Base-by-base conservation (phyloP, 2,329 filamentous ascomycete genomes). In the Cryoendolithus antarcticus region DNA sequence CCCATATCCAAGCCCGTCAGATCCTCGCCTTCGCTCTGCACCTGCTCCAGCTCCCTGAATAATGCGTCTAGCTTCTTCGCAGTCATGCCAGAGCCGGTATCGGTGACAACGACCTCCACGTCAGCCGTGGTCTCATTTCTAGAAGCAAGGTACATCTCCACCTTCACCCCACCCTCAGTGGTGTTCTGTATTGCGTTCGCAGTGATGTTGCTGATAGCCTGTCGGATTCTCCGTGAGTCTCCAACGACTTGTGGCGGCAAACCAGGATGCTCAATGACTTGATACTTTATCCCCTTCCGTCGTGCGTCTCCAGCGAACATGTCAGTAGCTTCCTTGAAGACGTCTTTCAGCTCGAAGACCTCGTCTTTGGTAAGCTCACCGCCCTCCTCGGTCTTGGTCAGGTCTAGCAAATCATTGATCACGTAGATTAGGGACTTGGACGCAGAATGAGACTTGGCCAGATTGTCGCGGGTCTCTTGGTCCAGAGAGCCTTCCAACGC, bases 341-440 rank as follows among this genome's bases (percentile, higher is more conserved):
- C 89, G 0, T 66, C 64, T 10, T 65, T 63, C 3, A 94, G 66
- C 51, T 93, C 77, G 36, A 94, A 86, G 0, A 79, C 62, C 52
- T 93, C 86, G 41, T 88, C 80, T 50, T 86, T 89, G 53, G 89
- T 72, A 3, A 93, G 62, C 1, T 77, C 72, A 35, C 80, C 79
- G 0, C 86, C 86, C 56, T 88, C 82, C 56, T 93, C 86, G 0
- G 82, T 82, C 54, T 93, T 91, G 1, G 88, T 93, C 24, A 94
- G 65, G 54, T 94, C 86, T 1, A 94, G 67, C 1, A 94, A 67
- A 56, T 94, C 86, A 48, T 94, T 94, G 62, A 94, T 94, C 7
- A 93, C 86, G 55, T 93, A 93, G 4, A 94, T 89, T 19, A 94
- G 65, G 0, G 86, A 93, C 54, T 93, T 93, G 0, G 86, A 94